Percentiles rank a stretch among this genome's conserved stretches.
Conservation (phyloP, 441 rosid species). For the Melastoma candidum region DNA sequence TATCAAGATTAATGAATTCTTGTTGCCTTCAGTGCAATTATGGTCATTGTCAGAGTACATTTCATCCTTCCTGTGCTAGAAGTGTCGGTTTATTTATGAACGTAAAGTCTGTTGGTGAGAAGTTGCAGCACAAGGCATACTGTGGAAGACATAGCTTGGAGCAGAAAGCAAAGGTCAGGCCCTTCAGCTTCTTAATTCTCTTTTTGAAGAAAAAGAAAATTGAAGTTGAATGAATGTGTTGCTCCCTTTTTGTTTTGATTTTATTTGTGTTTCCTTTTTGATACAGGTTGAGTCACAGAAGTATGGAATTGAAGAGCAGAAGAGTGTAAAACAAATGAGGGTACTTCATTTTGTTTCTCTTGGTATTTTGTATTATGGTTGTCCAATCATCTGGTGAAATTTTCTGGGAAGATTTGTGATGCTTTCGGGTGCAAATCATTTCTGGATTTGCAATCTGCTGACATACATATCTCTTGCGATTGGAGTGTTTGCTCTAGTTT, state of each 20-base stretch:
- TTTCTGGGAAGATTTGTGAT: too few relatives aligned
- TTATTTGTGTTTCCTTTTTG: too few relatives aligned
- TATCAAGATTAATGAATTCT: slow-evolving; percentile 11
- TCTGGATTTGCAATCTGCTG: too few relatives aligned
- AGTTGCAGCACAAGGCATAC: slow-evolving; percentile 86
- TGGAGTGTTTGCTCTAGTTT: too few relatives aligned
- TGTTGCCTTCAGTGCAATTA: slow-evolving; percentile 25
- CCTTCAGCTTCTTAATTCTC: slow-evolving; percentile 1
- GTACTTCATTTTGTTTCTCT: not conserved
- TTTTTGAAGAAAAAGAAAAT: not conserved
- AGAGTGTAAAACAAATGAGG: slow-evolving; percentile 53
- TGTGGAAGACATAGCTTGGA: slow-evolving; percentile 91
- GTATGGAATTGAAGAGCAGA: slow-evolving; percentile 80
- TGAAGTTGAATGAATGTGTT: too few relatives aligned
- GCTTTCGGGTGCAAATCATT: too few relatives aligned
- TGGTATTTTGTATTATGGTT: not conserved
- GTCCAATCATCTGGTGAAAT: too few relatives aligned
- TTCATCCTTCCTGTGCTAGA: too few relatives aligned
- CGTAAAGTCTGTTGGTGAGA: slow-evolving; percentile 49
- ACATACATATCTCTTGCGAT: too few relatives aligned
- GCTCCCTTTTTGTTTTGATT: too few relatives aligned
- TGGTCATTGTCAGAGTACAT: too few relatives aligned
- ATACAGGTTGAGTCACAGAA: slow-evolving; percentile 71
- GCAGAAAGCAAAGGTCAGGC: slow-evolving; percentile 75
- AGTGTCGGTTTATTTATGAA: slow-evolving; percentile 43